These are phyloP conservation scores for Leucogyrophana mollusca DNA, from an alignment of 768 basidiomycete genomes.

Conservation along the genomic window DNA sequence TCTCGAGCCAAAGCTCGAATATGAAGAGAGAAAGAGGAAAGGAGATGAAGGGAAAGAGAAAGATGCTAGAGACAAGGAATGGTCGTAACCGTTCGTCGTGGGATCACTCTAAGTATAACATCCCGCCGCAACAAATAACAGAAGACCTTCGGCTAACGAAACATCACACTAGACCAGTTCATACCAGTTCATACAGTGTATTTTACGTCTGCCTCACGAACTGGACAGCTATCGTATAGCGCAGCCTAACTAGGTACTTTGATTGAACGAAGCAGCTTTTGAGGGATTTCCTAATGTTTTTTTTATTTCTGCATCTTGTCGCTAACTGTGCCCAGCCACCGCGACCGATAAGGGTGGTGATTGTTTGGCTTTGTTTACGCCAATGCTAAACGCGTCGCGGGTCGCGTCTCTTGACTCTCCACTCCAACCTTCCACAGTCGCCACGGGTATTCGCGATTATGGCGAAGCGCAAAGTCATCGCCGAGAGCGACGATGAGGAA, in stretches of 20 bases:
- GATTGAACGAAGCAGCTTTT: too few relatives aligned
- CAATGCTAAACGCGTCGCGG: slow-evolving; percentile 25
- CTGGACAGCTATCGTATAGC: too few relatives aligned
- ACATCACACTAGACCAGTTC: not conserved
- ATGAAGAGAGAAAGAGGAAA: not conserved
- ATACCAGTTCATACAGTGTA: too few relatives aligned
- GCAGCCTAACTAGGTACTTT: too few relatives aligned
- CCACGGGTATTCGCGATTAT: slow-evolving; percentile 28
- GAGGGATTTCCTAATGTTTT: too few relatives aligned
- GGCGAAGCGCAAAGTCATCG: slow-evolving; percentile 52
- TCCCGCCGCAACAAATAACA: too few relatives aligned
- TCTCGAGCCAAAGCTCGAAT: not conserved
- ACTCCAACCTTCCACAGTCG: slow-evolving; percentile 3
- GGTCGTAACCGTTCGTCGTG: not conserved
- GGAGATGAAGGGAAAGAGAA: not conserved
- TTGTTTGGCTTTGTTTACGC: slow-evolving; percentile 23
- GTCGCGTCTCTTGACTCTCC: slow-evolving; percentile 8
- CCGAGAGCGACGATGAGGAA: slow-evolving; percentile 43
- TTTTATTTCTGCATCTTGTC: too few relatives aligned
- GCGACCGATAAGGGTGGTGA: too few relatives aligned
- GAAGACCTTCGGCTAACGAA: too few relatives aligned
- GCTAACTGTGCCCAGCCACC: too few relatives aligned
- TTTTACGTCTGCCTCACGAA: too few relatives aligned
- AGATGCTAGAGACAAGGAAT: not conserved
- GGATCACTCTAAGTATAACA: not conserved